Evolutionary conservation across 352 stramenopile species (phyloP).

Genomic region (Hyaloperonospora arabidopsidis): DNA sequence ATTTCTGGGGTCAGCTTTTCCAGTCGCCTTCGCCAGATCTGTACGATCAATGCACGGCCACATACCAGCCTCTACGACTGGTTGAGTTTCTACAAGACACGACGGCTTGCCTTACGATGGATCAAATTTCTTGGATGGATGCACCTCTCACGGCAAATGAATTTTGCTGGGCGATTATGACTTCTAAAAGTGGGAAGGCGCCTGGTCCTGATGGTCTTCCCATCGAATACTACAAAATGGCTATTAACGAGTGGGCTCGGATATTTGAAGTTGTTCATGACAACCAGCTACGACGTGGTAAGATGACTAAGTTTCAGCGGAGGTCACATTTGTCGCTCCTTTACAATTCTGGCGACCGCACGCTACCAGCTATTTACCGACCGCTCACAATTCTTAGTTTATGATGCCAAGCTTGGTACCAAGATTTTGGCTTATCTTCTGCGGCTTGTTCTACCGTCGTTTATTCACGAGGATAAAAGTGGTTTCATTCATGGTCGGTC

Average conservation of each 20-base stretch:
- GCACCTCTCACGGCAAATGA: constrained; percentile 15
- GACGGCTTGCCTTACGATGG: neutral
- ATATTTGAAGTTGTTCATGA: constrained; percentile 14
- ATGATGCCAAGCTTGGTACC: neutral
- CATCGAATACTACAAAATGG: constrained; percentile 18
- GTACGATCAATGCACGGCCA: neutral
- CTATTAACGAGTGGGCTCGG: neutral
- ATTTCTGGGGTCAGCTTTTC: neutral
- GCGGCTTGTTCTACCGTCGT: neutral
- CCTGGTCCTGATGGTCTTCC: constrained; percentile 9
- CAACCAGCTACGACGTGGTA: neutral
- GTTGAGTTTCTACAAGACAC: neutral
- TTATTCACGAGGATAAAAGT: constrained; percentile 9
- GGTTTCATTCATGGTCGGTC: constrained; percentile 4
- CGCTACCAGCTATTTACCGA: constrained; percentile 3
- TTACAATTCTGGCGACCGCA: constrained; percentile 1
- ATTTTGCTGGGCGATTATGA: constrained; percentile 15
- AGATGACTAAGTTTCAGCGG: neutral
- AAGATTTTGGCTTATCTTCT: neutral
- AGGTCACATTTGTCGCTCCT: constrained; percentile 4
- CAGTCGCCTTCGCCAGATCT: neutral
- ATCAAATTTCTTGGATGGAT: constrained; percentile 3
- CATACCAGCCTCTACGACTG: neutral
- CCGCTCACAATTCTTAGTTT: constrained; percentile 8
- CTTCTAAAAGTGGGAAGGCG: constrained; percentile 8